Conservation (phyloP, 306 rosid species). For the Lagenaria siceraria region DNA sequence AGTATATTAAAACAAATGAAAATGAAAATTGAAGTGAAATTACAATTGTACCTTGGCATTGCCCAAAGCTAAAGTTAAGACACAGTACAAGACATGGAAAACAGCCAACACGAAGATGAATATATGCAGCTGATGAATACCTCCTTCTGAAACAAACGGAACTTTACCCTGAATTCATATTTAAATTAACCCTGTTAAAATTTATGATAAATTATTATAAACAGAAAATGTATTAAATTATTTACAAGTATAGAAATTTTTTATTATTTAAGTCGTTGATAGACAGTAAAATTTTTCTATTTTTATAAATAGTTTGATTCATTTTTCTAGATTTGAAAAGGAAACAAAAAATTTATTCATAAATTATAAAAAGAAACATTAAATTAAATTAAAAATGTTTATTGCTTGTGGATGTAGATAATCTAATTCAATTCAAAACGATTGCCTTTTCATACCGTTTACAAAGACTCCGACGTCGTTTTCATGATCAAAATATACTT, state of each 20-base stretch:
- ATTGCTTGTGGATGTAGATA: background rate
- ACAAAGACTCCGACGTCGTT: background rate
- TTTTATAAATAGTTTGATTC: too few species aligned
- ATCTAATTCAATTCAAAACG: background rate
- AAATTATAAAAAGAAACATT: too few species aligned
- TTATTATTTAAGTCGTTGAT: too few species aligned
- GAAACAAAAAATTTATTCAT: too few species aligned
- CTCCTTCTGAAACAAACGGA: conserved; percentile 49
- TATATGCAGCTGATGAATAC: conserved; percentile 79
- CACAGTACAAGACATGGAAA: conserved; percentile 62
- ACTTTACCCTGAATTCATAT: conserved; percentile 33
- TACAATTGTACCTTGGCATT: conserved; percentile 40
- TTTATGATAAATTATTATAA: too few species aligned
- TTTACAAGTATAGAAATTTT: too few species aligned
- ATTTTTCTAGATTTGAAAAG: too few species aligned
- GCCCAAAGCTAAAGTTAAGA: conserved; percentile 62
- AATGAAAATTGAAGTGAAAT: background rate
- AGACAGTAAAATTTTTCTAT: too few species aligned
- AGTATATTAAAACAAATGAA: too few species aligned
- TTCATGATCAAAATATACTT: background rate
- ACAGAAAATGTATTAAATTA: too few species aligned
- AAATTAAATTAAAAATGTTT: background rate
- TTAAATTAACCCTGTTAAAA: background rate
- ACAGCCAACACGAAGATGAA: conserved; percentile 70
- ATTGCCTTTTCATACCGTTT: background rate